Evolutionary conservation across 1,284 basidiomycete species (phyloP).

Genomic region (Austroboletus novae-zelandiae): DNA sequence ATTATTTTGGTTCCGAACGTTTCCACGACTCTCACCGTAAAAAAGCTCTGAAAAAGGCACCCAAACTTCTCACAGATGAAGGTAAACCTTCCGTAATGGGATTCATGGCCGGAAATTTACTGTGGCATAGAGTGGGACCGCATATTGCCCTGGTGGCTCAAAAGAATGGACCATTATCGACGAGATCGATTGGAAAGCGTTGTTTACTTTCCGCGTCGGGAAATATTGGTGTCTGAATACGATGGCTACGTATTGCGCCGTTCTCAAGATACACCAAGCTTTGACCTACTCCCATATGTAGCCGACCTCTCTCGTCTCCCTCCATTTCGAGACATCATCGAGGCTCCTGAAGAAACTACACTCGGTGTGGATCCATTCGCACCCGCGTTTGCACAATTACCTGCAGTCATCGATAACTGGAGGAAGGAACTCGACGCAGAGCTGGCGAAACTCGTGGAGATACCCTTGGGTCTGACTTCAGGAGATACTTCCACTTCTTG

Average conservation of each 20-base stretch:
- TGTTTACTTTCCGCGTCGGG: conserved; percentile 9
- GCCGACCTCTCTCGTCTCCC: conserved; percentile 9
- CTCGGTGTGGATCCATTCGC: conserved; percentile 4
- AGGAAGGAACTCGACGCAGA: conserved; percentile 7
- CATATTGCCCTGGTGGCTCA: conserved; percentile 5
- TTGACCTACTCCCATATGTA: conserved; percentile 15
- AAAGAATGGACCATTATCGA: conserved; percentile 7
- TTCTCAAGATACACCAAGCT: background rate
- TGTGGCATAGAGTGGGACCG: conserved; percentile 12
- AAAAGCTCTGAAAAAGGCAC: background rate
- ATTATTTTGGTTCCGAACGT: background rate
- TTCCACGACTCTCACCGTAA: background rate
- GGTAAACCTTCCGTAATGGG: background rate
- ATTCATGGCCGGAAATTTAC: background rate
- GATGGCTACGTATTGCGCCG: background rate
- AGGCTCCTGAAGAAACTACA: conserved; percentile 3
- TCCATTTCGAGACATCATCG: conserved; percentile 13
- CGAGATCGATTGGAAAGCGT: background rate
- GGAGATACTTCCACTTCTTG: background rate
- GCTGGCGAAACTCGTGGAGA: conserved; percentile 7
- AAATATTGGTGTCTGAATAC: conserved; percentile 4
- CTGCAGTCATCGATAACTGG: conserved; percentile 10
- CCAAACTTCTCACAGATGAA: conserved; percentile 3
- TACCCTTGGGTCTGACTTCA: background rate
- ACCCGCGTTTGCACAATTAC: conserved; percentile 10